Conservation (phyloP, 768 basidiomycete genomes). For the Termitomyces eurrhizus region DNA sequence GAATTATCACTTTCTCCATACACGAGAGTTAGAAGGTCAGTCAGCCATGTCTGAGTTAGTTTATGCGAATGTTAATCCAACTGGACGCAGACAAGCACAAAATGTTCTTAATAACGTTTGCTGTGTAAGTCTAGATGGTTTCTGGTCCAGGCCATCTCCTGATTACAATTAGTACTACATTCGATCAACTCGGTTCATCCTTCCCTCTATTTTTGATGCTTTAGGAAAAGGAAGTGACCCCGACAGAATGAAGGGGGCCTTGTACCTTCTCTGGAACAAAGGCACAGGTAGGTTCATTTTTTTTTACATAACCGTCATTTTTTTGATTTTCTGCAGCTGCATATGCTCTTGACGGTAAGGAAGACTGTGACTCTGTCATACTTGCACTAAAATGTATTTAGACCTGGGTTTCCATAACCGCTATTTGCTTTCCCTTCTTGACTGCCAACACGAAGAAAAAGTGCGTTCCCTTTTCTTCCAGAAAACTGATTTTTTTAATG, state of each 20-base stretch:
- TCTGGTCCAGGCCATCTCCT: neutral
- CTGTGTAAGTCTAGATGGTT: conserved; percentile 41
- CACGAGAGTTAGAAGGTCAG: conserved; percentile 68
- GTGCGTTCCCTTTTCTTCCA: conserved; percentile 28
- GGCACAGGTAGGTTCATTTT: conserved; percentile 47
- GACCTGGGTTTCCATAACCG: conserved; percentile 54
- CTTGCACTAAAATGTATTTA: conserved; percentile 22
- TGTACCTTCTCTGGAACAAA: conserved; percentile 77
- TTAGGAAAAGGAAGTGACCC: conserved; percentile 75
- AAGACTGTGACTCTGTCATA: conserved; percentile 1
- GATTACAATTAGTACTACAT: conserved; percentile 52
- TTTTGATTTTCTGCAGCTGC: conserved; percentile 38
- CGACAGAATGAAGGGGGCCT: conserved; percentile 92
- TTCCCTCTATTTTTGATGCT: conserved; percentile 59
- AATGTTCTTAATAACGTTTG: conserved; percentile 58
- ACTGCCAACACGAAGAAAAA: conserved; percentile 86
- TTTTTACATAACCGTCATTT: conserved; percentile 1
- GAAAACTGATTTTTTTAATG: neutral
- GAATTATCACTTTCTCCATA: conserved; percentile 80
- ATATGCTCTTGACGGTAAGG: conserved; percentile 65
- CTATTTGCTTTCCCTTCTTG: conserved; percentile 61
- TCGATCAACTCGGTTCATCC: conserved; percentile 62
- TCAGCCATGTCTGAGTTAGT: neutral
- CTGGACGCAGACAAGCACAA: conserved; percentile 63
- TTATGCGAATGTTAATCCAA: conserved; percentile 1